Conservation (phyloP, 2,329 filamentous ascomycete genomes). For the Myotisia sp. region DNA sequence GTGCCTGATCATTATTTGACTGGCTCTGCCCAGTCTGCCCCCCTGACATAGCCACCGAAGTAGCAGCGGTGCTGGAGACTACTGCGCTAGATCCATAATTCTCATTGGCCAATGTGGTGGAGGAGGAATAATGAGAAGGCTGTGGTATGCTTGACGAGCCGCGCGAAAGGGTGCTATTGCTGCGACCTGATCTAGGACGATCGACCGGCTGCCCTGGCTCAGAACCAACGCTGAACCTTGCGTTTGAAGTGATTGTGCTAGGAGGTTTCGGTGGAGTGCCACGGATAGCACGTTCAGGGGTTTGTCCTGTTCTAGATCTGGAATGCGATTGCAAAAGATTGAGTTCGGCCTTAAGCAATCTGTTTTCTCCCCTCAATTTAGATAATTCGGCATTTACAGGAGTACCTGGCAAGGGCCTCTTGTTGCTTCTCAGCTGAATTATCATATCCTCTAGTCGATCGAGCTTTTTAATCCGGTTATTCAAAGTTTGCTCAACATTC, state of each 20-base stretch:
- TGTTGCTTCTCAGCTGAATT: conserved; percentile 40
- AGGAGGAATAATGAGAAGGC: conserved; percentile 19
- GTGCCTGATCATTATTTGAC: conserved; percentile 24
- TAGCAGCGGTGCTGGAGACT: neutral
- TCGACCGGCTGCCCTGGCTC: conserved; percentile 12
- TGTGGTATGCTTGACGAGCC: conserved; percentile 23
- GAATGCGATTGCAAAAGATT: conserved; percentile 56
- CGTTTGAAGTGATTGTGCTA: neutral
- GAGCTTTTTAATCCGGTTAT: conserved; percentile 66
- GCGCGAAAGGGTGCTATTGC: conserved; percentile 15
- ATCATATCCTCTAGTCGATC: conserved; percentile 74
- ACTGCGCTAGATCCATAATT: neutral
- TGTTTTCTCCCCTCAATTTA: conserved; percentile 47
- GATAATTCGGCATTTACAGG: conserved; percentile 39
- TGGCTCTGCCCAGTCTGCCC: conserved; percentile 7
- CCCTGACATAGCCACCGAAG: conserved; percentile 11
- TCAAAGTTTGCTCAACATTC: conserved; percentile 64
- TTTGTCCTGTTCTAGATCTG: conserved; percentile 37
- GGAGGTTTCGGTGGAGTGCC: conserved; percentile 9
- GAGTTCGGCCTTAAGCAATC: conserved; percentile 46
- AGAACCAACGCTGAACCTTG: conserved; percentile 7
- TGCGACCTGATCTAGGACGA: conserved; percentile 18
- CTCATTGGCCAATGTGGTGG: conserved; percentile 20
- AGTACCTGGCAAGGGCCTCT: conserved; percentile 19
- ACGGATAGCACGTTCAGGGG: conserved; percentile 23